phyloP scores from a whole-genome alignment of 371 early-diverging fungal species.

The Mucor irregularis region DNA sequence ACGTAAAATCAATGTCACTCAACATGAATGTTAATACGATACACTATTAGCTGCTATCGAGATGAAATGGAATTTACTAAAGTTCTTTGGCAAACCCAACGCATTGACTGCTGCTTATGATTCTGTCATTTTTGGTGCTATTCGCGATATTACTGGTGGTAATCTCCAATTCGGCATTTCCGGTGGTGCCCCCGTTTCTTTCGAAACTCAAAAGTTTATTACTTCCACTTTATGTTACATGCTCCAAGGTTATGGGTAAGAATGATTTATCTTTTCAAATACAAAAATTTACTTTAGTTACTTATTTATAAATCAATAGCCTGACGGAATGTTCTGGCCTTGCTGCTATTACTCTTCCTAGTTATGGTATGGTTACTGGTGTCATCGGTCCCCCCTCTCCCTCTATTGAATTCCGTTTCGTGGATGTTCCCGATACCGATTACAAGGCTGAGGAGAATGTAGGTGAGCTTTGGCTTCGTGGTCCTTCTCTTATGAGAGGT shows the following conservation, averaged over 20 bases:
- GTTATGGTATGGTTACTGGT: constrained; percentile 48
- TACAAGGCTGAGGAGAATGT: constrained; percentile 70
- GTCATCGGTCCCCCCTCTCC: constrained; percentile 77
- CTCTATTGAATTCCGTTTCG: constrained; percentile 79
- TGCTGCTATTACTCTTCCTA: constrained; percentile 51
- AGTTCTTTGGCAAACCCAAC: constrained; percentile 55
- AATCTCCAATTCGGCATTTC: constrained; percentile 77
- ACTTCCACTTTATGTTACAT: constrained; percentile 72
- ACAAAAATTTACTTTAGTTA: background rate
- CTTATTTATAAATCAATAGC: constrained; percentile 36
- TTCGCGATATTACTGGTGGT: constrained; percentile 87
- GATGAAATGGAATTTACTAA: constrained; percentile 70
- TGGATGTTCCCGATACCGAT: constrained; percentile 77
- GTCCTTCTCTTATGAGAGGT: constrained; percentile 87
- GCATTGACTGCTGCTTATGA: constrained; percentile 74
- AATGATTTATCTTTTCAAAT: background rate
- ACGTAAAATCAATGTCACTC: too few relatives aligned
- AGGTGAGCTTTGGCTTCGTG: constrained; percentile 90
- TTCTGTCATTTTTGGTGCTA: constrained; percentile 74
- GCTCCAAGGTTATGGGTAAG: constrained; percentile 78
- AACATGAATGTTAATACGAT: too few relatives aligned
- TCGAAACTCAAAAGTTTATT: constrained; percentile 85
- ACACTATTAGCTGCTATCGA: constrained; percentile 61
- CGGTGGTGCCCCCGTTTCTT: constrained; percentile 92
- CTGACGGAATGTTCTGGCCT: constrained; percentile 58